These are phyloP conservation scores for Anisodus acutangulus DNA, from an alignment of 257 asterid species.

Conservation along the genomic window DNA sequence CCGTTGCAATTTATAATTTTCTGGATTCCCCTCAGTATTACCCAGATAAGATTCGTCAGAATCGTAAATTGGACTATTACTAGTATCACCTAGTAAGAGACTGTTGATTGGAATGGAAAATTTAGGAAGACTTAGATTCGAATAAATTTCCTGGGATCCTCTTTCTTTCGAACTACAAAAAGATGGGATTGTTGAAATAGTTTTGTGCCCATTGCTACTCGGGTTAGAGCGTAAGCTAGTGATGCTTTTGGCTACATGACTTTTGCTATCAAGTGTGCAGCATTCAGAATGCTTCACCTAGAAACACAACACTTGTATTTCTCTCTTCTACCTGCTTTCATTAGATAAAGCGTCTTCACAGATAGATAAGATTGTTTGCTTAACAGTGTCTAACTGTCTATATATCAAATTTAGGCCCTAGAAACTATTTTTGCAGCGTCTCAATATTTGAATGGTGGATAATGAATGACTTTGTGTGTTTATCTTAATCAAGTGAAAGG, in stretches of 20 bases:
- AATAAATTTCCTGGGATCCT: neutral
- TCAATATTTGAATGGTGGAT: constrained; percentile 22
- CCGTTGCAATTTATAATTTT: neutral
- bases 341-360: neutral
- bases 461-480: neutral
- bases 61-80: neutral
- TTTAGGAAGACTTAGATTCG: neutral
- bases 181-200: neutral
- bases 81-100: constrained; percentile 1
- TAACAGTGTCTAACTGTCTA: neutral
- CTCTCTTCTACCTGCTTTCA: constrained; percentile 15
- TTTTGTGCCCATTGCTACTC: neutral
- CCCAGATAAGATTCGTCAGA: neutral
- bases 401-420: neutral
- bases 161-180: neutral
- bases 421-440: neutral
- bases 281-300: neutral
- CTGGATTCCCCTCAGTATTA: neutral
- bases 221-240: neutral
- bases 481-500: constrained; percentile 15
- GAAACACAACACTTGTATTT: neutral
- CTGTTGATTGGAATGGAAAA: neutral
- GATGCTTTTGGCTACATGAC: neutral
- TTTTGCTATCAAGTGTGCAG: neutral
- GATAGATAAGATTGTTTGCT: neutral